phyloP scores from a whole-genome alignment of 1,139 yeast genomes.

The Scheffersomyces insectosa region DNA sequence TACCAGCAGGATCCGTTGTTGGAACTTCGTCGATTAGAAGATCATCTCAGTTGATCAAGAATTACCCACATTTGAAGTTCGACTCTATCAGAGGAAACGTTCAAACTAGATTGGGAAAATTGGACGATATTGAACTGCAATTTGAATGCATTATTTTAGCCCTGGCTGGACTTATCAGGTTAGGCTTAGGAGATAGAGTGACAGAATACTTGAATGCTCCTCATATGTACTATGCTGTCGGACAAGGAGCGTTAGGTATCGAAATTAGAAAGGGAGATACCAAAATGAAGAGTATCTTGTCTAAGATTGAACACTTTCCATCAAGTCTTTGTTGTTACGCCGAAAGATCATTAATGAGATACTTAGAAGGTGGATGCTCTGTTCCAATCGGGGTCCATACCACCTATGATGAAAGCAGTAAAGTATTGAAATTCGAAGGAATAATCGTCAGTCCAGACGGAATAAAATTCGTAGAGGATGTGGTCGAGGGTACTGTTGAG shows the following conservation, averaged over 20 bases:
- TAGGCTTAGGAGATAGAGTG: slow-evolving; percentile 72
- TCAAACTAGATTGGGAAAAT: slow-evolving; percentile 75
- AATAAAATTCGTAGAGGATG: slow-evolving; percentile 58
- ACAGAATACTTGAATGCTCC: slow-evolving; percentile 69
- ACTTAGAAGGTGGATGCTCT: slow-evolving; percentile 95
- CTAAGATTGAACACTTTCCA: slow-evolving; percentile 62
- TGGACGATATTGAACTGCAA: slow-evolving; percentile 59
- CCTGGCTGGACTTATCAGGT: slow-evolving; percentile 83
- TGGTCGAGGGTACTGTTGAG: slow-evolving; percentile 31
- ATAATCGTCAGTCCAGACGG: slow-evolving; percentile 90
- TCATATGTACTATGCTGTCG: slow-evolving; percentile 94
- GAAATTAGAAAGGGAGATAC: slow-evolving; percentile 78
- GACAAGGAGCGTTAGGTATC: slow-evolving; percentile 95
- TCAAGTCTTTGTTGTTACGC: slow-evolving; percentile 83
- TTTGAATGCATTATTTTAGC: slow-evolving; percentile 84
- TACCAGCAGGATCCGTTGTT: slow-evolving; percentile 83
- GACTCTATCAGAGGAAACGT: slow-evolving; percentile 89
- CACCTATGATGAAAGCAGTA: slow-evolving; percentile 46
- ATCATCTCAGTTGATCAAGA: slow-evolving; percentile 61
- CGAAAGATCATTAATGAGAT: slow-evolving; percentile 83
- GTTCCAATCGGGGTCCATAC: slow-evolving; percentile 93
- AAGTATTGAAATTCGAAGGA: slow-evolving; percentile 56
- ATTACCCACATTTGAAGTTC: slow-evolving; percentile 42
- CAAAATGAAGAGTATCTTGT: slow-evolving; percentile 56
- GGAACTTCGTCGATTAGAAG: slow-evolving; percentile 95